Evolutionary conservation across 2,329 filamentous ascomycete genomes (phyloP).

Genomic region (Cadophora gregata): DNA sequence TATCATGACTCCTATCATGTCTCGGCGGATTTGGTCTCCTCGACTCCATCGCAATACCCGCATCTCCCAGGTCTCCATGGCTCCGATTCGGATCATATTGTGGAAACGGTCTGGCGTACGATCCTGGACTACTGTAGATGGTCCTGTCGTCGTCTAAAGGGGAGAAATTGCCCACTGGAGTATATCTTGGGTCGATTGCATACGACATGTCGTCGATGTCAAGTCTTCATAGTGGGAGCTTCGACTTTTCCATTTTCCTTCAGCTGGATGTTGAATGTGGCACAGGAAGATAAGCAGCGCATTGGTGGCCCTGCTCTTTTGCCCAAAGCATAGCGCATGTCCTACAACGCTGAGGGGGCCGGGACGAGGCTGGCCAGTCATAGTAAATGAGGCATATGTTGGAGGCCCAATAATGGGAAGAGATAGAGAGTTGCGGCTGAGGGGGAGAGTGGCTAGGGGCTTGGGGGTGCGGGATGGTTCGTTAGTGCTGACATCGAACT

Average conservation of each 20-base stretch:
- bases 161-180: conserved; percentile 29
- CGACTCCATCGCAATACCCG: conserved; percentile 30
- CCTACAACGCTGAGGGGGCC: conserved; percentile 19
- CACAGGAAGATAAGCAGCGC: conserved; percentile 11
- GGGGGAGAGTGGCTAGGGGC: not conserved
- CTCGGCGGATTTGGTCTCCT: conserved; percentile 11
- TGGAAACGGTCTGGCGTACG: conserved; percentile 27
- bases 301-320: conserved; percentile 16
- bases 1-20: conserved; percentile 19
- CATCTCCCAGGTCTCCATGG: conserved; percentile 31
- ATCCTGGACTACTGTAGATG: conserved; percentile 25
- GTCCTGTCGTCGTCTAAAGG: conserved; percentile 26
- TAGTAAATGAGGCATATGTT: not conserved
- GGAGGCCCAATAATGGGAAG: not conserved
- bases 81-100: conserved; percentile 18
- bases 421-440: not conserved
- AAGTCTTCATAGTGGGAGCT: conserved; percentile 8
- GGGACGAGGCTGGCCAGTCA: conserved; percentile 30
- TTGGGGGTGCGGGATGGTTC: not conserved
- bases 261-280: not conserved
- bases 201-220: conserved; percentile 16
- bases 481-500: conserved; percentile 2
- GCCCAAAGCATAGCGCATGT: not conserved
- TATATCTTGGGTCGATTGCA: conserved; percentile 19
- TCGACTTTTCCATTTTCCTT: not conserved